Evolutionary conservation across 768 basidiomycete species (phyloP).

Genomic region (Termitomyces sp.): DNA sequence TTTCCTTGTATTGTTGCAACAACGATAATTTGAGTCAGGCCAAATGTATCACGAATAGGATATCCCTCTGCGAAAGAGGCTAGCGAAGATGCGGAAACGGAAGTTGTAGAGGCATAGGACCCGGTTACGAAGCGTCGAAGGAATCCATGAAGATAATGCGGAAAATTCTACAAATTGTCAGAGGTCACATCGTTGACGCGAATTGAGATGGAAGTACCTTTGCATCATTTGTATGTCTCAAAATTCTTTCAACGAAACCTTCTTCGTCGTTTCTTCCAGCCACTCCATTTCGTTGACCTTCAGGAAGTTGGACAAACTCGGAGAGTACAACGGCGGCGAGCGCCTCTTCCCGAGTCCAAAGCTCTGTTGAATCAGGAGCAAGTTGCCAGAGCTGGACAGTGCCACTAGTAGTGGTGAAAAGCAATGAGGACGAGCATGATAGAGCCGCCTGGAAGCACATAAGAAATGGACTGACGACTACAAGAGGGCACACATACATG

Average conservation of each 20-base stretch:
- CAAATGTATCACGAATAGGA: conserved; percentile 71
- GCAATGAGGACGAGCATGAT: conserved; percentile 40
- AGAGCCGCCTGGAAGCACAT: conserved; percentile 25
- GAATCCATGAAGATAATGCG: conserved; percentile 63
- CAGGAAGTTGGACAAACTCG: conserved; percentile 76
- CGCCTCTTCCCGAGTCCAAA: conserved; percentile 82
- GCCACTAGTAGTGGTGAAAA: conserved; percentile 71
- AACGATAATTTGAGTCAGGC: conserved; percentile 81
- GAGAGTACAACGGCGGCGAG: conserved; percentile 58
- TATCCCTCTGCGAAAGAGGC: background rate
- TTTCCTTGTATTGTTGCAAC: conserved; percentile 68
- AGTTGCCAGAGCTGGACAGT: conserved; percentile 71
- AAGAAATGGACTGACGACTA: background rate
- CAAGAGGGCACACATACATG: conserved; percentile 40
- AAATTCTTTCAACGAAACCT: conserved; percentile 41
- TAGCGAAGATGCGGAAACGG: conserved; percentile 15
- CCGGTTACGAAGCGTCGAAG: conserved; percentile 66
- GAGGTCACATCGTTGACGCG: background rate
- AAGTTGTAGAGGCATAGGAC: conserved; percentile 49
- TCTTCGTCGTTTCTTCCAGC: conserved; percentile 39
- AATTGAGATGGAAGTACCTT: conserved; percentile 34
- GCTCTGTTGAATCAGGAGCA: conserved; percentile 29
- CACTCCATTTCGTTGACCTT: conserved; percentile 30
- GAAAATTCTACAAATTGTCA: conserved; percentile 59
- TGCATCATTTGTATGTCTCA: conserved; percentile 53